Evolutionary conservation across 2,329 filamentous ascomycete genomes (phyloP), one percentile per base, ranked within the genome.

Genomic region (Cladosporium phlei): DNA sequence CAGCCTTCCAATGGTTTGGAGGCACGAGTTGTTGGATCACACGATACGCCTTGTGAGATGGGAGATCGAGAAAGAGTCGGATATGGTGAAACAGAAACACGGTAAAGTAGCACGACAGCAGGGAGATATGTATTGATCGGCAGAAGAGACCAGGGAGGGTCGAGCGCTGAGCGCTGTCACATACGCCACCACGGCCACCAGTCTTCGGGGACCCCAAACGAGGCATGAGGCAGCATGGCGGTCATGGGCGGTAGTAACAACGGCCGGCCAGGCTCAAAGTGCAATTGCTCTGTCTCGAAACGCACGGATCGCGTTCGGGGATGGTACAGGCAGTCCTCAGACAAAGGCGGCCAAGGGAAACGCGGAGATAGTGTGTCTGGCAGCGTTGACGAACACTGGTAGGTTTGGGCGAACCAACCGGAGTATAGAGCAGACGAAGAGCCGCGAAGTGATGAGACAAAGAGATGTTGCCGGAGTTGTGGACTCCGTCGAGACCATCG

Each of bases 71-170:
- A 30, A 12, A 30, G 28, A 6, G 11, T 14, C 10, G 28, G 12
- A 38, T 38, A 38, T 25, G 21, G 9, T 16, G 14, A 16, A 38
- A 27, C 12, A 19, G 21, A 38, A 3, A 11, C 5, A 14, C 7
- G 14, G 35, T 3, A 19, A 11, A 17, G 35, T 10, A 38, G 35
- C 17, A 22, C 20, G n/a, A 16, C 17, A 14, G 35, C 24, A 27
- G 35, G n/a, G n/a, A 38, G 35, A 38, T 38, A 38, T 38, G 35
- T 38, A 38, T 38, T 22, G n/a, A 21, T 38, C 20, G 19, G 16
- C 35, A 38, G 14, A 22, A 17, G 35, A 38, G 35, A 38, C 27
- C 35, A 6, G 17, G 9, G 35, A 22, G 21, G n/a, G 19, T 38
- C 14, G 35, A 38, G 35, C 35, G 30, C 30, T n/a, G n/a, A n/a